Base-by-base conservation (phyloP, 1,284 basidiomycete species). In the Hymenochaete sp. region DNA sequence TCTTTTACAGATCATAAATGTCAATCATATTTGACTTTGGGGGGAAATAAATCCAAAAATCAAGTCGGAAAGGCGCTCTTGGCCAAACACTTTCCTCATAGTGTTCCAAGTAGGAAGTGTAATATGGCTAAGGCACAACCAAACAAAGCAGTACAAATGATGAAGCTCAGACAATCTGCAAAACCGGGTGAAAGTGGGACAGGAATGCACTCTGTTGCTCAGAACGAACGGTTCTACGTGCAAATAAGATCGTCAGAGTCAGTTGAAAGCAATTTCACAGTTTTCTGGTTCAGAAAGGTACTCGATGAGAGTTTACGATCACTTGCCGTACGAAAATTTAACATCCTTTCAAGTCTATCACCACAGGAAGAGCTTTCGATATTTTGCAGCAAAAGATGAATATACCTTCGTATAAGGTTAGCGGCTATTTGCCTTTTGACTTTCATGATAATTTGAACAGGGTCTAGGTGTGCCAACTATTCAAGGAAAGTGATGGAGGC, bases 161-260 rank as follows among this genome's bases (percentile, higher is more conserved):
- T 88, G 72, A 83, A 77, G 56, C 73, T 87, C 71, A 75, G 79
- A 42, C 82, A 82, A 57, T 69, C 66, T 40, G 85, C 85, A 9
- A 54, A 65, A 31, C 73, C 84, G 4, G 75, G 66, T 3, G 78
- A 87, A 54, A 67, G 71, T 9, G 76, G 68, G 54, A 75, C 79
- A 54, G 70, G 64, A 42, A 45, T 57, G 2, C 61, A 65, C 13
- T 59, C 63, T 16, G 61, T 77, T 3, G 64, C 74, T 21, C 52
- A 73, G 19, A 68, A 72, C 29, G 66, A 82, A 47, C 73, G 82
- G 21, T 51, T 83, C 35, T 72, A 83, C 56, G 55, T 84, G 28
- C 72, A 64, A 39, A 67, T 76, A 13, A 55, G 58, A n/a, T 51
- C 55, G 25, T 55, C 54, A 32, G 54, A 56, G 46, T 55, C 56